A percentile compares a stretch with the other conserved stretches of the same genome.
Evolutionary conservation across 192 early-diverging fungal genomes (phyloP).

Genomic region (Backusella tuberculispora): DNA sequence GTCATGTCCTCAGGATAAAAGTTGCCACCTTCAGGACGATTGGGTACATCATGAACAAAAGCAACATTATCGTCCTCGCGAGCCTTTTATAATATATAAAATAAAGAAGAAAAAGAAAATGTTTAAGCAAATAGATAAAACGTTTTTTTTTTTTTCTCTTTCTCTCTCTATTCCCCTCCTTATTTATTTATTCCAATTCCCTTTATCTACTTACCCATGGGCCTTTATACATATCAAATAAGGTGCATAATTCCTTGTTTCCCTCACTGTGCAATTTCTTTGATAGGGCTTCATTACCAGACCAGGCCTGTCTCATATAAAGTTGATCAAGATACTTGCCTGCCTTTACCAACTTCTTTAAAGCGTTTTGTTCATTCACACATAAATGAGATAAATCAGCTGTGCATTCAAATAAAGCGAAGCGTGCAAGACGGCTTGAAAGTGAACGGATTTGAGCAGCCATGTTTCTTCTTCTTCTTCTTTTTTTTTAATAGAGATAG

Average conservation of each 20-base stretch:
- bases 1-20: conserved; percentile 78
- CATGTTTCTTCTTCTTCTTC: too few species aligned
- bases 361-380: conserved; percentile 58
- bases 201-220: conserved; percentile 58
- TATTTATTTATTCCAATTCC: too few species aligned
- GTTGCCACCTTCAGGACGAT: conserved; percentile 60
- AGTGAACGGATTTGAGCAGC: conserved; percentile 13
- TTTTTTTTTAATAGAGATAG: neutral
- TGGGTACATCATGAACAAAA: conserved; percentile 51
- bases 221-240: conserved; percentile 69
- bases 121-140: neutral
- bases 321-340: conserved; percentile 62
- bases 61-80: conserved; percentile 54
- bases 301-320: conserved; percentile 71
- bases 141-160: too few species aligned
- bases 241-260: conserved; percentile 42
- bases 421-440: conserved; percentile 46
- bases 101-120: conserved; percentile 19
- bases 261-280: conserved; percentile 48
- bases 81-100: conserved; percentile 35
- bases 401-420: conserved; percentile 54
- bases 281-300: conserved; percentile 58
- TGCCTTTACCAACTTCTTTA: conserved; percentile 63
- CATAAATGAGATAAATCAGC: conserved; percentile 63
- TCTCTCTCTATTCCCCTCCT: neutral